Conservation (phyloP, 2,329 filamentous ascomycete species). For the Clonostachys solani region DNA sequence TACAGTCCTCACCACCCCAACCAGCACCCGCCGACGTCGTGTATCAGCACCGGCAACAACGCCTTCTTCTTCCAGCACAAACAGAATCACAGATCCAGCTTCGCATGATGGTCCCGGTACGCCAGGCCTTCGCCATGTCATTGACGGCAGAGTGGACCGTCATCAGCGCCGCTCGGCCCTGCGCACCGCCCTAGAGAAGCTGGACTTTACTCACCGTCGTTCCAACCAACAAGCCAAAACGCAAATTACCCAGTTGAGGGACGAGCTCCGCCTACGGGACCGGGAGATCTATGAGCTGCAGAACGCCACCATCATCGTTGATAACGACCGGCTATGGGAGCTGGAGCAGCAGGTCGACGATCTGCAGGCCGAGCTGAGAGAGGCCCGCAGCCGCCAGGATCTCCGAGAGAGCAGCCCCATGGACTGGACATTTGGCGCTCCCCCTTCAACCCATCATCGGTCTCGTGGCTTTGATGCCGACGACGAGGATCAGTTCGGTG, state of each 20-base stretch:
- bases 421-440: slow-evolving; percentile 46
- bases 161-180: slow-evolving; percentile 51
- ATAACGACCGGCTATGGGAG: slow-evolving; percentile 38
- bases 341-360: slow-evolving; percentile 32
- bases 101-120: background rate
- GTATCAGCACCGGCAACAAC: slow-evolving; percentile 37
- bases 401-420: background rate
- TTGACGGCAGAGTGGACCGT: slow-evolving; percentile 53
- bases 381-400: slow-evolving; percentile 5
- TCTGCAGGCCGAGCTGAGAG: slow-evolving; percentile 24
- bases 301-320: slow-evolving; percentile 43
- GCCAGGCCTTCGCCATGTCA: slow-evolving; percentile 44
- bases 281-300: slow-evolving; percentile 48
- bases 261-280: slow-evolving; percentile 44
- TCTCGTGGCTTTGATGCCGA: slow-evolving; percentile 36
- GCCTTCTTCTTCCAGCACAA: slow-evolving; percentile 12
- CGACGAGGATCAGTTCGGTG: slow-evolving; percentile 34
- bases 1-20: slow-evolving; percentile 20
- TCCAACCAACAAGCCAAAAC: slow-evolving; percentile 29
- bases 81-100: slow-evolving; percentile 8
- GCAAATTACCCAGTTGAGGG: slow-evolving; percentile 44
- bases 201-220: slow-evolving; percentile 40
- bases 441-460: no score
- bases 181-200: slow-evolving; percentile 53
- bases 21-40: slow-evolving; percentile 22